These are phyloP conservation scores for Macrophomina tecta DNA, from an alignment of 2,329 filamentous ascomycete genomes.

Conservation along the genomic window DNA sequence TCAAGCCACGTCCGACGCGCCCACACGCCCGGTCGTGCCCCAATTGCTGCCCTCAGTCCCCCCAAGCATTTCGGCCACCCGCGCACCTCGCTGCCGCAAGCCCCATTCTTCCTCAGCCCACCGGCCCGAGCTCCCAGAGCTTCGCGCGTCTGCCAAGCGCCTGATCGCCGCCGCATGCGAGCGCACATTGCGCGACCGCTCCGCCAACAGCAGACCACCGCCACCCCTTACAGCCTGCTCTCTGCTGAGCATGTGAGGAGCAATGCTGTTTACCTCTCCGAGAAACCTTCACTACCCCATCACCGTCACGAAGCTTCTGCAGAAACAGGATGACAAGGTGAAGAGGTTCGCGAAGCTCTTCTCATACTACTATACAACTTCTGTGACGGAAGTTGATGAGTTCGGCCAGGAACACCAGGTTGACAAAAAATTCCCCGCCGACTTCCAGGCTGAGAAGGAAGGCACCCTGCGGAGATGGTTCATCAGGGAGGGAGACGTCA, in stretches of 20 bases:
- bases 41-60: constrained; percentile 12
- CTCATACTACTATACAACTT: constrained; percentile 85
- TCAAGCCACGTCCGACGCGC: constrained; percentile 23
- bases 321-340: constrained; percentile 75
- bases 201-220: not conserved
- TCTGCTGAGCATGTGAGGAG: constrained; percentile 39
- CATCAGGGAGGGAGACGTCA: constrained; percentile 66
- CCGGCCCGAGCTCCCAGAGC: constrained; percentile 28
- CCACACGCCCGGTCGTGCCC: constrained; percentile 15
- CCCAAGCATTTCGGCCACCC: not conserved
- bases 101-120: constrained; percentile 14
- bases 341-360: constrained; percentile 79
- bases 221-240: constrained; percentile 15
- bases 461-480: constrained; percentile 80
- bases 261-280: constrained; percentile 58
- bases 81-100: constrained; percentile 3
- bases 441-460: constrained; percentile 84
- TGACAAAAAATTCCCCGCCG: constrained; percentile 73
- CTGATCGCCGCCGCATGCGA: constrained; percentile 25
- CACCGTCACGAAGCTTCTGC: constrained; percentile 84
- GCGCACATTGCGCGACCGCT: constrained; percentile 9
- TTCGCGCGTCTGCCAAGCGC: constrained; percentile 22
- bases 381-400: constrained; percentile 68
- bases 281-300: constrained; percentile 83
- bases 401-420: constrained; percentile 75